Evolutionary conservation across 192 early-diverging fungal species (phyloP).

Genomic region (Coemansia sp.): DNA sequence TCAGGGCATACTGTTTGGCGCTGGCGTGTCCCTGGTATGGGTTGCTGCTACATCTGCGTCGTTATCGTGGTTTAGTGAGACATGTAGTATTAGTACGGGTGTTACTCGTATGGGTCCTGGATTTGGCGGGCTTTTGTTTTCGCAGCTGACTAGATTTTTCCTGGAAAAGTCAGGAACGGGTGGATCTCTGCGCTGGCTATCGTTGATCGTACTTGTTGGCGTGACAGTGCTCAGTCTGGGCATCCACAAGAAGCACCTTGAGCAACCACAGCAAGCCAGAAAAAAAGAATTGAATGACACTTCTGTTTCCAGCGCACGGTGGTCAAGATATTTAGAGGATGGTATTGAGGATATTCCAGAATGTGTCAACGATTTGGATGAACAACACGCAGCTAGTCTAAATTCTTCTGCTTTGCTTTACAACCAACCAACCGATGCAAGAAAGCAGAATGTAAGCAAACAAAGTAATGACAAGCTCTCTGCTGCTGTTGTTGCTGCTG

Average conservation of each 20-base stretch:
- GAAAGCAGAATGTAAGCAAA: neutral
- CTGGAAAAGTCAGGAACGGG: conserved; percentile 46
- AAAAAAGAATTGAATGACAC: conserved; percentile 15
- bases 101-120: conserved; percentile 70
- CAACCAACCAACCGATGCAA: neutral
- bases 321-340: conserved; percentile 47
- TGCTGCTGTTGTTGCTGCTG: neutral
- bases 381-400: neutral
- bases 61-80: conserved; percentile 66
- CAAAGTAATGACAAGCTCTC: neutral
- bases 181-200: conserved; percentile 48
- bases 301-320: conserved; percentile 26
- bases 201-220: conserved; percentile 39
- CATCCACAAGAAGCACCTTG: conserved; percentile 37
- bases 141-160: conserved; percentile 55
- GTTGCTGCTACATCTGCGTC: conserved; percentile 63
- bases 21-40: conserved; percentile 61
- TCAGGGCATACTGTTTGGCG: conserved; percentile 68
- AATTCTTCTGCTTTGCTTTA: neutral
- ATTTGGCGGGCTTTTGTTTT: conserved; percentile 63
- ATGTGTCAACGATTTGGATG: conserved; percentile 15
- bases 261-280: neutral
- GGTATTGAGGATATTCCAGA: conserved; percentile 8
- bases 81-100: conserved; percentile 64
- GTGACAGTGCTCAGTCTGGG: conserved; percentile 40